Evolutionary conservation across 306 rosid genomes (phyloP).

Genomic region (Lotus japonicus): DNA sequence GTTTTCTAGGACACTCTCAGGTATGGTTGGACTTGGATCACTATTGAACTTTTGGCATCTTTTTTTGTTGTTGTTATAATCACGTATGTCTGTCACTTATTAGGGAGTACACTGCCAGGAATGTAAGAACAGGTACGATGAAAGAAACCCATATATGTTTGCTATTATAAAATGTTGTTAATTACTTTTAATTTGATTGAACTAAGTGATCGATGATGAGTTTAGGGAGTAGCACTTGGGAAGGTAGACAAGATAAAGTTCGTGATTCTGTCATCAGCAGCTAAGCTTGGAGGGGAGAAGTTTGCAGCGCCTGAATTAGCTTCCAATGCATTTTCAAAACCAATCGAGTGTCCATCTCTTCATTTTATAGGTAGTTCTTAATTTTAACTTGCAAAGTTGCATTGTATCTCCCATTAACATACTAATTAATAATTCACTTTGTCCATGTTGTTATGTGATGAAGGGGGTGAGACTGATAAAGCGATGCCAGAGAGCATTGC

Average conservation of each 20-base stretch:
- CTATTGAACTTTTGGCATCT: no score
- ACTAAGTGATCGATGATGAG: neutral
- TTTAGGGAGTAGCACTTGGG: constrained; percentile 42
- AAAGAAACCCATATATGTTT: neutral
- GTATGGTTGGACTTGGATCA: neutral
- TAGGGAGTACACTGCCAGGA: constrained; percentile 43
- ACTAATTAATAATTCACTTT: neutral
- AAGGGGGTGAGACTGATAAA: constrained; percentile 38
- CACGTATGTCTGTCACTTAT: neutral
- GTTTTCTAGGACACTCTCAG: constrained; percentile 47
- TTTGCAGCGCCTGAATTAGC: constrained; percentile 42
- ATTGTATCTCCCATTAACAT: neutral
- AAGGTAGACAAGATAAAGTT: constrained; percentile 40
- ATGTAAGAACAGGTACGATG: constrained; percentile 42
- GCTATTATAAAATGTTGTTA: no score
- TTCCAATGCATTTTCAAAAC: constrained; percentile 38
- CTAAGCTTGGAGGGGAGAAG: constrained; percentile 33
- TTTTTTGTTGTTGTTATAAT: neutral
- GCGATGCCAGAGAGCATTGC: constrained; percentile 32
- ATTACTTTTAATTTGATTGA: neutral
- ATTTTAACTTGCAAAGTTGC: neutral
- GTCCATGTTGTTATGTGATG: constrained; percentile 4
- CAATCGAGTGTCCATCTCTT: constrained; percentile 34
- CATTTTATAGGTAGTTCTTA: constrained; percentile 35
- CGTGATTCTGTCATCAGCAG: constrained; percentile 36